Evolutionary conservation across 345 rosid species (phyloP), one percentile per base, ranked within the genome.

Genomic region (Diplotaxis tenuifolia): DNA sequence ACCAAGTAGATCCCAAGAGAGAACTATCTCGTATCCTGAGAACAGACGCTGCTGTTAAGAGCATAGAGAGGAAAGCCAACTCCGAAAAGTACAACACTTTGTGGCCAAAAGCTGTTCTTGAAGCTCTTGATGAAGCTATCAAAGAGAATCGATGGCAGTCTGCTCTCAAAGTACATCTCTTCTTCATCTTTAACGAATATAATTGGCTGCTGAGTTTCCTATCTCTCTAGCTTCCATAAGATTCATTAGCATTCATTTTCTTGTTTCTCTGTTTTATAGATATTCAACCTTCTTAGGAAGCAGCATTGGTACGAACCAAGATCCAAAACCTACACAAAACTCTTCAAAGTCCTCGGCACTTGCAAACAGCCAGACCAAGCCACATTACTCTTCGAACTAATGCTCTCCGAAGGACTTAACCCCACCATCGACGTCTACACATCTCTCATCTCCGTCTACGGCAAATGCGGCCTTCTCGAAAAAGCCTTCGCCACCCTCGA

Each of bases 91-190:
- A 89, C 83, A 82, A 40, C 3, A 85, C 79, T n/a, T 79, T 91
- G 49, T 84, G 89, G 92, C 94, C 98, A 54, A 93, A 83, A 79
- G 88, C 96, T 68, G 86, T 93, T 54, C 81, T 93, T 81, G 96
- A 93, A 71, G 94, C 96, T 63, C 91, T 88, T 45, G 92, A 89
- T 23, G 98, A 82, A 1, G 97, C 94, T 8, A 79, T 85, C 7
- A 78, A 61, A 23, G 82, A 84, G 20, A 83, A 86, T 38, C 83
- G 79, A 54, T 86, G 95, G 82, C 83, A 79, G 22, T 83, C 91
- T 74, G 92, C 91, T 53, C 87, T 93, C 29, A 84, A 89, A 90
- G 97, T 89, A 62, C 29, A 53, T 29, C n/a, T n/a, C n/a, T n/a
- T n/a, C n/a, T n/a, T n/a, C 21, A 2, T 2, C 49, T 12, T 62